phyloP scores from a whole-genome alignment of 371 early-diverging fungal genomes.

The Mortierella sp. region DNA sequence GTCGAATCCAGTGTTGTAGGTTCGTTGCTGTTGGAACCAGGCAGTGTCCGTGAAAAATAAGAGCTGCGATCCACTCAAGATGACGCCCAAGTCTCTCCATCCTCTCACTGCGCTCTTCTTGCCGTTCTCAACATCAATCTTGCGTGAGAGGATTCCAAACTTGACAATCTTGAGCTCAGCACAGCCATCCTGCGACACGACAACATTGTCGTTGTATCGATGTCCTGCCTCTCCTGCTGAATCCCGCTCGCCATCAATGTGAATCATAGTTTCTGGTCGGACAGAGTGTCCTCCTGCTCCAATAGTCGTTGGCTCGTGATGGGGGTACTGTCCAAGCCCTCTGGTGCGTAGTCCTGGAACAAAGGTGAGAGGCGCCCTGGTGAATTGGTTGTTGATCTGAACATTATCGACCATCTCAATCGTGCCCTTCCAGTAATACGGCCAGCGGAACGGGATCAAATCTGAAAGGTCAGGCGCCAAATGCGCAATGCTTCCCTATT shows the following conservation, averaged over 20 bases:
- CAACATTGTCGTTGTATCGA: neutral
- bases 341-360: constrained; percentile 57
- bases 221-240: constrained; percentile 17
- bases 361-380: constrained; percentile 52
- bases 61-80: constrained; percentile 83
- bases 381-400: constrained; percentile 57
- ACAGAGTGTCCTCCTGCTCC: constrained; percentile 3
- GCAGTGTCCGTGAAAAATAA: constrained; percentile 76
- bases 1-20: constrained; percentile 35
- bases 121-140: constrained; percentile 81
- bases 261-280: constrained; percentile 18
- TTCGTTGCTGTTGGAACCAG: constrained; percentile 59
- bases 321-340: neutral
- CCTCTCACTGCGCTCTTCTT: constrained; percentile 76
- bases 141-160: constrained; percentile 77
- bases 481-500: constrained; percentile 53
- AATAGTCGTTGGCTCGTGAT: neutral
- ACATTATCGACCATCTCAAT: constrained; percentile 57
- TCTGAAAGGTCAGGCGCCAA: constrained; percentile 53
- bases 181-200: constrained; percentile 41
- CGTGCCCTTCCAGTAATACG: constrained; percentile 62
- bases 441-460: constrained; percentile 56
- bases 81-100: constrained; percentile 83
- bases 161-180: constrained; percentile 77
- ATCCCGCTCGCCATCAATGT: constrained; percentile 8